Conservation (phyloP, 176 grass and related monocot genomes). For the Cymbopogon citratus region DNA sequence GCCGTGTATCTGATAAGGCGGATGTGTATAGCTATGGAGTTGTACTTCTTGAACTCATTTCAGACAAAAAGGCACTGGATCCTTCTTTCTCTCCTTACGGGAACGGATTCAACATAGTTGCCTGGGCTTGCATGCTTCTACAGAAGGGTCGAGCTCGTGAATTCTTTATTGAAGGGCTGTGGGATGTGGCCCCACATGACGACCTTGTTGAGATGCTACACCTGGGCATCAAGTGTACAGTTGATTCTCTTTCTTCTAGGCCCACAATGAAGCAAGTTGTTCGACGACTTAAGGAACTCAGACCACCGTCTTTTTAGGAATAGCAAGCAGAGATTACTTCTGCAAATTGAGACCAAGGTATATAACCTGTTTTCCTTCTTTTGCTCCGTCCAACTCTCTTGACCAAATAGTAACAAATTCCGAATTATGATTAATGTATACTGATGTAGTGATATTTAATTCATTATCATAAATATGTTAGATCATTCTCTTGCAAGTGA, state of each 20-base stretch:
- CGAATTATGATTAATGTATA: not conserved
- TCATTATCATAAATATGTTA: not conserved
- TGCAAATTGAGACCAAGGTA: constrained; percentile 19
- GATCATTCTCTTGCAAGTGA: not conserved
- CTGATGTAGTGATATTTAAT: not conserved
- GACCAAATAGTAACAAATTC: not conserved
- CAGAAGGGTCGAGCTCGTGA: constrained; percentile 78
- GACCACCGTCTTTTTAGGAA: constrained; percentile 55
- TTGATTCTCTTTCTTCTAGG: constrained; percentile 74
- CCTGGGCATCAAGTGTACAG: constrained; percentile 85
- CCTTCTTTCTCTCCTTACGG: constrained; percentile 96
- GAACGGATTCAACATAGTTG: constrained; percentile 98
- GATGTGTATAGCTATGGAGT: constrained; percentile 98
- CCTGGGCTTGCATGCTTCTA: constrained; percentile 92
- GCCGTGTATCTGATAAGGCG: constrained; percentile 95
- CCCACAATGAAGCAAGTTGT: constrained; percentile 99
- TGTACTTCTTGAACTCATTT: constrained; percentile 86
- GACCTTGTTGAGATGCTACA: constrained; percentile 89
- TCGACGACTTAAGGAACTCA: constrained; percentile 75
- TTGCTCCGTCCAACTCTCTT: not conserved
- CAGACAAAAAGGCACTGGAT: constrained; percentile 87
- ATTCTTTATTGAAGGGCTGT: constrained; percentile 90
- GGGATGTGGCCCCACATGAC: constrained; percentile 86
- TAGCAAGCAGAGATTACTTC: constrained; percentile 3
- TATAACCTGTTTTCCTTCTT: constrained; percentile 1